Percentiles rank a stretch among this genome's conserved stretches.
Evolutionary conservation across 768 basidiomycete genomes (phyloP).

Genomic region (Holtermannia corniformis): DNA sequence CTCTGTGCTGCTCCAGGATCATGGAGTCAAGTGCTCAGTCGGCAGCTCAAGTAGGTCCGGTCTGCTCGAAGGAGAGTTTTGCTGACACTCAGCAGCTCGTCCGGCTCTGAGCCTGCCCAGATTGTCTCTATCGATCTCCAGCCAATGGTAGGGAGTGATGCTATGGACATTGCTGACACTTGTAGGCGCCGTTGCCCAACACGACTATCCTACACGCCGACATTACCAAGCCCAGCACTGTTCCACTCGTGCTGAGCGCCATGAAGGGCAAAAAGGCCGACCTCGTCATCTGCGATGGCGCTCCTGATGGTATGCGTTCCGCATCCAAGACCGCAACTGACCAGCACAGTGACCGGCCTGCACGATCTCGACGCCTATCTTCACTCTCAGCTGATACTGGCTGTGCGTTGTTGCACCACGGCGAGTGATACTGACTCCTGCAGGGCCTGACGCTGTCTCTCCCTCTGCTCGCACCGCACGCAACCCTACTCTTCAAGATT

Average conservation of each 20-base stretch:
- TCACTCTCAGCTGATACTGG: slow-evolving; percentile 45
- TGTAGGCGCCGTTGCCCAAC: slow-evolving; percentile 43
- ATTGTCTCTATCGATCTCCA: slow-evolving; percentile 37
- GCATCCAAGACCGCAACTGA: too few relatives aligned
- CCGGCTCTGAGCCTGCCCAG: slow-evolving; percentile 14
- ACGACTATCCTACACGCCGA: slow-evolving; percentile 45
- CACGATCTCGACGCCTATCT: slow-evolving; percentile 47
- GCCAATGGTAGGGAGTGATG: slow-evolving; percentile 23
- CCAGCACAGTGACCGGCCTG: slow-evolving; percentile 44
- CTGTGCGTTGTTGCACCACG: slow-evolving; percentile 27
- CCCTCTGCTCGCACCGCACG: slow-evolving; percentile 42
- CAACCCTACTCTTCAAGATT: slow-evolving; percentile 46
- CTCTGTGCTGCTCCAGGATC: slow-evolving; percentile 42
- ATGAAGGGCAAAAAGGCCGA: slow-evolving; percentile 44
- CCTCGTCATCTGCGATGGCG: slow-evolving; percentile 47
- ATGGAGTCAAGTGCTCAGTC: slow-evolving; percentile 43
- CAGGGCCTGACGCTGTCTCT: slow-evolving; percentile 45
- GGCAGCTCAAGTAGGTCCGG: slow-evolving; percentile 35
- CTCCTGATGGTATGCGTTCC: slow-evolving; percentile 42
- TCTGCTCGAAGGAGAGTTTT: too few relatives aligned
- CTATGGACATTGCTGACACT: background rate
- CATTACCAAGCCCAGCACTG: slow-evolving; percentile 44
- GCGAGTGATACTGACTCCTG: background rate
- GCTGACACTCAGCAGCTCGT: too few relatives aligned
- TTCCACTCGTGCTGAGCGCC: slow-evolving; percentile 42